Percentiles rank a stretch among this genome's conserved stretches.
phyloP scores from a whole-genome alignment of 805 yeast genomes.

The Grigorovia yakushimaensis region DNA sequence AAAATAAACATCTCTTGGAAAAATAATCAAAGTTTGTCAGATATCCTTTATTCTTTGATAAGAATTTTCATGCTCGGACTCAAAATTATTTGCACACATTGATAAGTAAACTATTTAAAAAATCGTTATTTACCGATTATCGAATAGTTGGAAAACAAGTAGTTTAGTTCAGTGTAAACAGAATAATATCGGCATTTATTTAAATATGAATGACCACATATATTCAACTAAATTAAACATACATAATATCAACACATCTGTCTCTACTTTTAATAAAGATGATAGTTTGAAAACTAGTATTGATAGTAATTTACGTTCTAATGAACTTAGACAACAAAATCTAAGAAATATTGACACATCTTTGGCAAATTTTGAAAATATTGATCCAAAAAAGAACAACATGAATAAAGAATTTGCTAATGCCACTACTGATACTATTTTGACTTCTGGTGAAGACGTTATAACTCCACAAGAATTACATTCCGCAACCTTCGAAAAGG shows the following conservation, averaged over 20 bases:
- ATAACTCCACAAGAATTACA: background rate
- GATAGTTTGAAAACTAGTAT: background rate
- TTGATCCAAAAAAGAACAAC: background rate
- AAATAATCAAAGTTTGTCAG: too few relatives aligned
- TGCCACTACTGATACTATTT: background rate
- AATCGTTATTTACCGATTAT: too few relatives aligned
- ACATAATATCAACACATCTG: background rate
- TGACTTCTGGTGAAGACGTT: background rate
- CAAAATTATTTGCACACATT: too few relatives aligned
- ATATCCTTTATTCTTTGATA: too few relatives aligned
- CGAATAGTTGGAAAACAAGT: too few relatives aligned
- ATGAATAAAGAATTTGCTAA: background rate
- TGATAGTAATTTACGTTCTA: background rate
- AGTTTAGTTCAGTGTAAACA: too few relatives aligned
- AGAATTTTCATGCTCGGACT: too few relatives aligned
- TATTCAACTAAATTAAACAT: background rate
- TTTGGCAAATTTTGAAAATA: background rate
- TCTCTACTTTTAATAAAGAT: background rate
- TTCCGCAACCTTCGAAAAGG: constrained; percentile 10
- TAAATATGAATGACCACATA: background rate
- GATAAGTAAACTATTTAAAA: too few relatives aligned
- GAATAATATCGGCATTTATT: too few relatives aligned
- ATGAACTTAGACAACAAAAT: background rate
- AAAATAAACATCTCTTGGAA: too few relatives aligned
- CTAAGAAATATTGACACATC: background rate